These are phyloP conservation scores for Eucalyptus pumila DNA, from an alignment of 345 rosid species.

Conservation along the genomic window DNA sequence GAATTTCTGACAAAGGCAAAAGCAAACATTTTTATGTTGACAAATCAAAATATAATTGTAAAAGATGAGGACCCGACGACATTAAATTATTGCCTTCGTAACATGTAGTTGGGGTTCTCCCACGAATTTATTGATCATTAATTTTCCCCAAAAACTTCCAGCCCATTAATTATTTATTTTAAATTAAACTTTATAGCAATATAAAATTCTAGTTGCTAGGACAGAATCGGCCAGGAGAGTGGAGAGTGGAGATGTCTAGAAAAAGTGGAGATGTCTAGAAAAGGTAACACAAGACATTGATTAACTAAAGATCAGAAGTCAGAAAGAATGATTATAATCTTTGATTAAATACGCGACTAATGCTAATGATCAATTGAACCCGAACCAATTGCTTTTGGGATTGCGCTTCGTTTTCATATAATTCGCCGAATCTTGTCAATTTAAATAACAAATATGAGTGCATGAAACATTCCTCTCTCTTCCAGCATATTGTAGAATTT, in stretches of 20 bases:
- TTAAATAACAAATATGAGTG: background rate
- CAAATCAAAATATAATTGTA: background rate
- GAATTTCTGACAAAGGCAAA: conserved; percentile 44
- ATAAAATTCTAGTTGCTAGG: background rate
- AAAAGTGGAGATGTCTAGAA: background rate
- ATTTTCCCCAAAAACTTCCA: background rate
- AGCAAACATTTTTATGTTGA: background rate
- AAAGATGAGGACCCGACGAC: background rate
- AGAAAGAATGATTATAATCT: background rate
- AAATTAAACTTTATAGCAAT: background rate
- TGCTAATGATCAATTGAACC: background rate
- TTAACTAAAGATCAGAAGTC: background rate
- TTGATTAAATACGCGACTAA: background rate
- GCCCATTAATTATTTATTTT: background rate
- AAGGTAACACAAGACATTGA: background rate
- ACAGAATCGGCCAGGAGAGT: background rate
- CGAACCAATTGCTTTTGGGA: background rate
- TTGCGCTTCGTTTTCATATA: background rate
- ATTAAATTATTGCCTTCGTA: background rate
- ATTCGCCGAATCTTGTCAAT: background rate
- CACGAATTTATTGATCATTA: background rate
- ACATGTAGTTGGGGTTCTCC: background rate
- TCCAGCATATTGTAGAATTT: background rate
- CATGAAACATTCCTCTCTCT: background rate
- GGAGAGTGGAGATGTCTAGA: background rate